Conservation (phyloP, 768 basidiomycete species). For the Terana coerulea region DNA sequence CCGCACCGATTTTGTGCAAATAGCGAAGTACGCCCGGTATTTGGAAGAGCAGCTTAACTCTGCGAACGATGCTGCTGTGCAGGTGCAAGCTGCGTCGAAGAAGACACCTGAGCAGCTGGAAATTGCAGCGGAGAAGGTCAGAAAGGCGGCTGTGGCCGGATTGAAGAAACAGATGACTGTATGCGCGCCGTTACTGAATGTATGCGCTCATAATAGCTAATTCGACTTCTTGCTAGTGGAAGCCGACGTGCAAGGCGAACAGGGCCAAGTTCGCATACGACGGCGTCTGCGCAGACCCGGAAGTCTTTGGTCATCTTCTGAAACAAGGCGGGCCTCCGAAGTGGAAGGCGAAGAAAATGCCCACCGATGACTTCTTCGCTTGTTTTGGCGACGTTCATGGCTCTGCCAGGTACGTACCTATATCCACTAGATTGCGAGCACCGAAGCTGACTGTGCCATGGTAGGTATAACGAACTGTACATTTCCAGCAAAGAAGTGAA, state of each 20-base stretch:
- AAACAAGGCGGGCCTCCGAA: slow-evolving; percentile 40
- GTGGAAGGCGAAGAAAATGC: slow-evolving; percentile 44
- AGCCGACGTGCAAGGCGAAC: slow-evolving; percentile 43
- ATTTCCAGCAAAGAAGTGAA: slow-evolving; percentile 41
- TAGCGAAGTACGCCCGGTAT: slow-evolving; percentile 30
- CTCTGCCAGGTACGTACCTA: slow-evolving; percentile 32
- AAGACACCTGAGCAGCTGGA: slow-evolving; percentile 36
- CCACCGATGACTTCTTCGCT: slow-evolving; percentile 17
- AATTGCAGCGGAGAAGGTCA: slow-evolving; percentile 41
- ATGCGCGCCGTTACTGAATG: slow-evolving; percentile 13
- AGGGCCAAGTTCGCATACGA: slow-evolving; percentile 48
- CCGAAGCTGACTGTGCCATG: neutral
- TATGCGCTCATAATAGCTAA: neutral
- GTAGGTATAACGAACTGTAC: slow-evolving; percentile 37
- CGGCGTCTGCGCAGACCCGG: slow-evolving; percentile 46
- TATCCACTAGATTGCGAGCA: neutral
- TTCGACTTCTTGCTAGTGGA: slow-evolving; percentile 37
- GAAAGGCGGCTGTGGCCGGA: slow-evolving; percentile 41
- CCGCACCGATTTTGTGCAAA: slow-evolving; percentile 25
- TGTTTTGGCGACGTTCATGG: slow-evolving; percentile 25
- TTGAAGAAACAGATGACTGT: slow-evolving; percentile 50
- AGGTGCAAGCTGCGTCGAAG: slow-evolving; percentile 1
- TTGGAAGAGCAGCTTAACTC: slow-evolving; percentile 23
- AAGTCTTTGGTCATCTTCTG: slow-evolving; percentile 43
- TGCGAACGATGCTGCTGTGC: neutral